Conservation (phyloP, 768 basidiomycete genomes). For the Podaxis mareebaensis region DNA sequence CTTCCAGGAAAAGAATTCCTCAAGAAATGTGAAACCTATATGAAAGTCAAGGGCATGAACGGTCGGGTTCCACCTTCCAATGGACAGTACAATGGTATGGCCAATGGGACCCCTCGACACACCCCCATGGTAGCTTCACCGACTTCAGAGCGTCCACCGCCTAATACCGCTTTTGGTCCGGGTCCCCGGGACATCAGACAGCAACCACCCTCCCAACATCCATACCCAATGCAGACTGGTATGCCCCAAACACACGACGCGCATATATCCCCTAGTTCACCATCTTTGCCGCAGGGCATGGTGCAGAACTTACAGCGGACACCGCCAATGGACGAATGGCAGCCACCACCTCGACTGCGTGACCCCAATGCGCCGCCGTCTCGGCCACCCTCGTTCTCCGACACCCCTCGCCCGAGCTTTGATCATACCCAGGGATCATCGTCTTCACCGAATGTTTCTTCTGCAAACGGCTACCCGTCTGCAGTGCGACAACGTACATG, state of each 20-base stretch:
- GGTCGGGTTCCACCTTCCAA: slow-evolving; percentile 46
- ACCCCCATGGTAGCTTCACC: slow-evolving; percentile 35
- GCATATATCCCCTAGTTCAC: slow-evolving; percentile 41
- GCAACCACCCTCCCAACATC: slow-evolving; percentile 35
- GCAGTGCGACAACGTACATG: slow-evolving; percentile 41
- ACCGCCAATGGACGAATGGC: slow-evolving; percentile 45
- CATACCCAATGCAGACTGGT: slow-evolving; percentile 29
- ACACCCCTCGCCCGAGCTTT: slow-evolving; percentile 42
- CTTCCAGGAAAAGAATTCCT: slow-evolving; percentile 93
- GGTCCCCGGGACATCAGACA: slow-evolving; percentile 30
- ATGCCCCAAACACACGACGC: slow-evolving; percentile 42
- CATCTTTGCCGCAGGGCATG: slow-evolving; percentile 48
- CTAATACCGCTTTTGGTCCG: slow-evolving; percentile 39
- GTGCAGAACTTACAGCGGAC: slow-evolving; percentile 39
- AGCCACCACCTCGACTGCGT: slow-evolving; percentile 39
- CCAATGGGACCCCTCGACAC: slow-evolving; percentile 43
- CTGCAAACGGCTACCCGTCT: slow-evolving; percentile 49
- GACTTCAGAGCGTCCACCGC: slow-evolving; percentile 47
- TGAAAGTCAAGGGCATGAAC: slow-evolving; percentile 65
- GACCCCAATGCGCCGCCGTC: slow-evolving; percentile 36
- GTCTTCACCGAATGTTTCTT: slow-evolving; percentile 31
- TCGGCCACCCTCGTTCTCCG: slow-evolving; percentile 54
- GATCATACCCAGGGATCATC: slow-evolving; percentile 37
- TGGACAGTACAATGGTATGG: slow-evolving; percentile 34
- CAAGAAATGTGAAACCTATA: slow-evolving; percentile 93